Evolutionary conservation across 2,329 filamentous ascomycete species (phyloP).

Genomic region (Aspergillus sp.): DNA sequence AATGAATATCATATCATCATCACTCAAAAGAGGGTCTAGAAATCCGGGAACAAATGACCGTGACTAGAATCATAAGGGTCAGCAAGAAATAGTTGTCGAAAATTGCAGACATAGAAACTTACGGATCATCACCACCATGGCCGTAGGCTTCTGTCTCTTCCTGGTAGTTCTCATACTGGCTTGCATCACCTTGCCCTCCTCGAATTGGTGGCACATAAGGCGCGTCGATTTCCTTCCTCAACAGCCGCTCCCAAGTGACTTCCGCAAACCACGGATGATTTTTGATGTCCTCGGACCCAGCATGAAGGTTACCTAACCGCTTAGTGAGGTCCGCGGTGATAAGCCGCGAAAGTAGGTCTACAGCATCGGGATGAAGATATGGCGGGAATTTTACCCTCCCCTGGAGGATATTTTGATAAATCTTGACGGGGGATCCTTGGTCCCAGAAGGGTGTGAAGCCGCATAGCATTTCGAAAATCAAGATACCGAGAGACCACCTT

Average conservation of each 20-base stretch:
- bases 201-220: conserved; percentile 96
- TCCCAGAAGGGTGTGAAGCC: conserved; percentile 99
- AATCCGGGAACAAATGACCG: conserved; percentile 73
- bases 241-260: conserved; percentile 93
- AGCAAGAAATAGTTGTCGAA: background rate
- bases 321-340: conserved; percentile 96
- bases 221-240: conserved; percentile 95
- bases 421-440: conserved; percentile 95
- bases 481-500: conserved; percentile 97
- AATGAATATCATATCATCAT: conserved; percentile 32
- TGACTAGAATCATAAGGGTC: conserved; percentile 52
- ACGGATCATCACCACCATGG: conserved; percentile 76
- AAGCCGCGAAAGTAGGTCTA: conserved; percentile 85
- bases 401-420: conserved; percentile 98
- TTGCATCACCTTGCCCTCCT: conserved; percentile 89
- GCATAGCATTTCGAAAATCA: conserved; percentile 99
- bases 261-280: conserved; percentile 95
- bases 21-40: conserved; percentile 51
- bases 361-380: conserved; percentile 91
- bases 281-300: conserved; percentile 89
- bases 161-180: conserved; percentile 96
- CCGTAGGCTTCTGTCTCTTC: conserved; percentile 96
- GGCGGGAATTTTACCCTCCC: conserved; percentile 95
- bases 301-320: conserved; percentile 88
- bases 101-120: conserved; percentile 47